Evolutionary conservation across 805 yeast genomes (phyloP), one percentile per base, ranked within the genome.

Genomic region (Metschnikowia gelsemii): DNA sequence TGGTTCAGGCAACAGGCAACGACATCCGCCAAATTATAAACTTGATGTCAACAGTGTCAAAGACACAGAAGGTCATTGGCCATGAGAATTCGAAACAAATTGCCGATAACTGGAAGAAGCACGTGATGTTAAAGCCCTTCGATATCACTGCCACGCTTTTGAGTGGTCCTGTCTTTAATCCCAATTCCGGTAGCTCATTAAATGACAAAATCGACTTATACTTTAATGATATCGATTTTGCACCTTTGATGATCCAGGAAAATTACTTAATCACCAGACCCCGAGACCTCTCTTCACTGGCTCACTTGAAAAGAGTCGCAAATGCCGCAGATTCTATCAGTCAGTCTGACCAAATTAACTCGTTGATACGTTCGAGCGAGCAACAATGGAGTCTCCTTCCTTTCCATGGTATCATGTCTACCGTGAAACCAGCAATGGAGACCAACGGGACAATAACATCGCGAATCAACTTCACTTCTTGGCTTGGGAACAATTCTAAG

Each of bases 321-420:
- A 66, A 71, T 21, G 98, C 99, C 0, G 87, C 98, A 0, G 88
- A 88, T 52, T 78, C 87, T 35, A 87, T 93, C 33, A 84, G 96
- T n/a, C 75, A 76, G 41, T 84, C 89, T 11, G 98, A 93, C 61
- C 60, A 84, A 18, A 84, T 90, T 19, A 96, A 88, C 57, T 70
- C 80, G 20, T 73, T 79, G 59, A 91, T 93, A 43, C 86, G 95
- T 57, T 84, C 95, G 32, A 78, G 91, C 29, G 96, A 90, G 51
- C 98, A 91, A 62, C 87, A 86, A 52, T 90, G 98, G 98, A 80
- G 93, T 46, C 72, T 91, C 45, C 75, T 93, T 71, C 99, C 98
- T 5, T 74, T 88, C 55, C 96, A 88, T 63, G 97, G 89, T 0
- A 75, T 88, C 3, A 70, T 85, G 72, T 90, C 97, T 1, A 78